phyloP scores from a whole-genome alignment of 1,139 yeast genomes.

The Insectozyma bohioensis region DNA sequence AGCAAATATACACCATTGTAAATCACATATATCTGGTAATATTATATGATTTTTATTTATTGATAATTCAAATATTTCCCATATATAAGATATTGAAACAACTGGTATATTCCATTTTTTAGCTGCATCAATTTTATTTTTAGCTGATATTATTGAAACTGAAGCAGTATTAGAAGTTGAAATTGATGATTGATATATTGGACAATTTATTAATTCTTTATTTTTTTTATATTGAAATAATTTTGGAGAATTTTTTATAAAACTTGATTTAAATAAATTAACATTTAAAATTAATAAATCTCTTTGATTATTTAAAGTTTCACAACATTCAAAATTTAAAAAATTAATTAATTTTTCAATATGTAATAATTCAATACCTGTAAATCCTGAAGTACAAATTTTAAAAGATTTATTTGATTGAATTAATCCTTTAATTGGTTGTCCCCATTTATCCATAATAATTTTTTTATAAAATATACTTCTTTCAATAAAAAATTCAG shows the following conservation, averaged over 20 bases:
- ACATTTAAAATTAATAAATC: constrained; percentile 67
- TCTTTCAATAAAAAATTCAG: constrained; percentile 89
- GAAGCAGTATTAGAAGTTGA: constrained; percentile 26
- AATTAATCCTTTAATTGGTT: constrained; percentile 49
- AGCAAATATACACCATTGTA: constrained; percentile 54
- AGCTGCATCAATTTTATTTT: constrained; percentile 55
- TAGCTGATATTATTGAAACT: constrained; percentile 45
- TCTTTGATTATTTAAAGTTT: constrained; percentile 53
- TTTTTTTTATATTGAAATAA: constrained; percentile 33
- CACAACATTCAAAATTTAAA: constrained; percentile 52
- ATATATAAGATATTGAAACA: constrained; percentile 52
- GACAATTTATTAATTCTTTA: constrained; percentile 36
- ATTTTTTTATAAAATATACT: constrained; percentile 61
- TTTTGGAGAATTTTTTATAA: constrained; percentile 38
- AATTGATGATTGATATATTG: constrained; percentile 27
- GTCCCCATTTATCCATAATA: constrained; percentile 70
- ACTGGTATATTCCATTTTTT: constrained; percentile 57
- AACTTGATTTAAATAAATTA: constrained; percentile 42
- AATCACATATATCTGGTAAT: constrained; percentile 39
- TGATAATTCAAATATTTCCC: constrained; percentile 40
- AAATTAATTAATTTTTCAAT: constrained; percentile 58
- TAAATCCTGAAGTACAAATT: constrained; percentile 75
- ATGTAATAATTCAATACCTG: constrained; percentile 81
- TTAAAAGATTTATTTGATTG: constrained; percentile 37
- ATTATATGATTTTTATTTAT: constrained; percentile 14